Conservation (phyloP, 1,284 basidiomycete genomes). For the Naganishia albida region DNA sequence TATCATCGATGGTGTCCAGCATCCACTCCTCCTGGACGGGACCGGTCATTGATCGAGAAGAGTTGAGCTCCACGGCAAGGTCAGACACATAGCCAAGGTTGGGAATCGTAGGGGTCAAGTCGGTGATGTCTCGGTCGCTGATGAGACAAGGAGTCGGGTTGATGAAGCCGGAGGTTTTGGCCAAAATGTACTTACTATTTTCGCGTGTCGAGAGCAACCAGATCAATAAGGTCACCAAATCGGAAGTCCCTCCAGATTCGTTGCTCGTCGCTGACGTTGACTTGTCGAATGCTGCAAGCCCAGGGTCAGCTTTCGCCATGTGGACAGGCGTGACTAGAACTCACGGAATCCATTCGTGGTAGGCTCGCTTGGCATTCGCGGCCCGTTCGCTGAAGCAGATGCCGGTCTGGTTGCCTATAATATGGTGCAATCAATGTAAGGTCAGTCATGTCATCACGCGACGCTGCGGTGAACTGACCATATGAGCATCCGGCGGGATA, state of each 20-base stretch:
- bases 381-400: constrained; percentile 63
- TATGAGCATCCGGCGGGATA: constrained; percentile 33
- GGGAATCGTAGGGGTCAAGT: constrained; percentile 63
- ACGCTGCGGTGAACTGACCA: constrained; percentile 36
- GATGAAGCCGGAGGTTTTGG: background rate
- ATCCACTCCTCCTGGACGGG: constrained; percentile 65
- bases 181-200: constrained; percentile 53
- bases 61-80: constrained; percentile 54
- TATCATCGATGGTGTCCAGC: constrained; percentile 39
- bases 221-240: constrained; percentile 63
- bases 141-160: background rate
- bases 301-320: background rate
- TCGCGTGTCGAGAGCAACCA: constrained; percentile 61
- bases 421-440: background rate
- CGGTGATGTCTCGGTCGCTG: constrained; percentile 62
- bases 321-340: background rate
- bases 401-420: constrained; percentile 46
- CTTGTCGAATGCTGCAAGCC: constrained; percentile 58
- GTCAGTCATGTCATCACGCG: background rate
- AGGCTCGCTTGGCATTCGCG: constrained; percentile 64
- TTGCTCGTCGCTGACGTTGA: constrained; percentile 63
- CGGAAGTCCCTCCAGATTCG: constrained; percentile 69
- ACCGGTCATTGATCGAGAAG: constrained; percentile 63
- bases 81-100: constrained; percentile 60
- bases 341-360: constrained; percentile 67